A percentile compares a stretch with the other conserved stretches of the same genome.
phyloP scores from a whole-genome alignment of 192 early-diverging fungal genomes.

The Backusella mclennaniae region DNA sequence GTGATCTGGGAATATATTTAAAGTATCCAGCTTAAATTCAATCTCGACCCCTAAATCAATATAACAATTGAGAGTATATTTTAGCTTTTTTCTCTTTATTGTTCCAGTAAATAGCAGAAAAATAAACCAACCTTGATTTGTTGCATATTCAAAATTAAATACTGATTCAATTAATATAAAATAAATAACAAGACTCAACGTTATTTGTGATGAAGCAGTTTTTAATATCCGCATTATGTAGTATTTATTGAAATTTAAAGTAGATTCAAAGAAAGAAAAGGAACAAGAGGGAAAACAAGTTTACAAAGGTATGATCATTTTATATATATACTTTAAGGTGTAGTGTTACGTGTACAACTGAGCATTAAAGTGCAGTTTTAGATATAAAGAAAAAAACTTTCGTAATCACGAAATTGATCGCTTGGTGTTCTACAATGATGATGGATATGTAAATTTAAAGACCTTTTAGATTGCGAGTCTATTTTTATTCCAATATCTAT shows the following conservation, averaged over 20 bases:
- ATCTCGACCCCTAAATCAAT: background rate
- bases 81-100: background rate
- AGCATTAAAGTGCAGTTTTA: background rate
- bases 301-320: background rate
- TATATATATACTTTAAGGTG: background rate
- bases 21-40: background rate
- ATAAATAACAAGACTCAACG: background rate
- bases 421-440: background rate
- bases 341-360: background rate
- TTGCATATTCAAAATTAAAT: background rate
- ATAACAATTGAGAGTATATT: background rate
- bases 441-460: background rate
- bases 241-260: background rate
- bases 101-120: background rate
- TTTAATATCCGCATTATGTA: background rate
- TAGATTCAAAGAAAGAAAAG: background rate
- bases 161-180: background rate
- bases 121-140: background rate
- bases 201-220: background rate
- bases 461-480: background rate
- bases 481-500: background rate
- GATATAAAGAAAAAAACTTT: background rate
- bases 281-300: background rate
- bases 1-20: background rate
- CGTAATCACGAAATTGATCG: background rate